Evolutionary conservation across 2,329 filamentous ascomycete species (phyloP), one percentile per base, ranked within the genome.

Genomic region (Magnaporthiopsis rhizophila): DNA sequence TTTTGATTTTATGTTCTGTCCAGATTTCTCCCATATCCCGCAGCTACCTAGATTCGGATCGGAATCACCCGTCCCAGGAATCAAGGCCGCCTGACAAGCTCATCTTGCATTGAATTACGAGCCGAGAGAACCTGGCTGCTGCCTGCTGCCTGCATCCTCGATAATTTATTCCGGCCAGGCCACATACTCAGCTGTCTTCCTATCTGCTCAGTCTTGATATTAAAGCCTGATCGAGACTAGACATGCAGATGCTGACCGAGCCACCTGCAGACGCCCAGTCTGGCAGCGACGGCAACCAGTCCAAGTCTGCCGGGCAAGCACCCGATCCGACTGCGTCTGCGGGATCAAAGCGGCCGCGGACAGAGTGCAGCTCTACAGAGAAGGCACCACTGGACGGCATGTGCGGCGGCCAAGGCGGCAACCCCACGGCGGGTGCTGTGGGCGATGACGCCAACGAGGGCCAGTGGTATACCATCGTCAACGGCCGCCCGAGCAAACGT

Each of bases 391-490:
- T 79, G n/a, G 61, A 18, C 61, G 18, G 38, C 50, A 62, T 24
- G 45, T 7, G 3, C 45, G 45, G 45, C n/a, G 21, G 21, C 45
- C 45, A 62, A 11, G 45, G 15, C n/a, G 50, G 45, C 61, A 56
- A 28, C 61, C n/a, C 26, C 9, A 18, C 34, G 18, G 30, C 30
- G 21, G 59, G n/a, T 38, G 53, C 21, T 13, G 75, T 74, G 24
- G 73, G 75, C 38, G 71, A 72, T 9, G 71, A 72, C 26, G 68
- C 69, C 28, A 69, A 65, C 18, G 73, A 72, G 64, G 77, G 72
- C 63, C 81, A 79, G 59, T 87, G 85, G 85, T 78, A 85, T 70
- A 81, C 80, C 24, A 81, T 86, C 53, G 68, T 71, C 58, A 69
- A 69, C 66, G 79, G 80, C 26, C 80, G 80, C 28, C 77, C 81